phyloP scores from a whole-genome alignment of 2,329 filamentous ascomycete species.

The Tolypocladium ovalisporum region DNA sequence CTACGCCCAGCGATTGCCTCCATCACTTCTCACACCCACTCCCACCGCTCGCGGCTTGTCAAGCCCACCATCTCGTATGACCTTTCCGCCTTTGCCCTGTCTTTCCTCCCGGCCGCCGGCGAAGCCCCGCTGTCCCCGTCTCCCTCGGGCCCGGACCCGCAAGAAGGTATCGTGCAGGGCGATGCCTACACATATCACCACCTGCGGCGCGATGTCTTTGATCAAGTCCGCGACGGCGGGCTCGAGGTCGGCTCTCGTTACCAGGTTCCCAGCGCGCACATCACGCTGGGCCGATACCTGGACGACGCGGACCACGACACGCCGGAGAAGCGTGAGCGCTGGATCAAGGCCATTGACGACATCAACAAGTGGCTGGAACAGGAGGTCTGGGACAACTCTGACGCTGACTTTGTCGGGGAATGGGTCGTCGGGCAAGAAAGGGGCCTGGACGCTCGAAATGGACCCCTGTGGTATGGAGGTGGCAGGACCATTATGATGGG shows the following conservation, averaged over 20 bases:
- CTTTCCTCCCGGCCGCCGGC: conserved; percentile 70
- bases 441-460: conserved; percentile 65
- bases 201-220: conserved; percentile 68
- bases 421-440: conserved; percentile 84
- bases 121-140: conserved; percentile 34
- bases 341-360: conserved; percentile 60
- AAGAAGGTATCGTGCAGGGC: conserved; percentile 28
- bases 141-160: conserved; percentile 25
- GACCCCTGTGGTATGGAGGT: conserved; percentile 78
- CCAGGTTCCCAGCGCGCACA: conserved; percentile 78
- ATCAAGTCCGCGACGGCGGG: conserved; percentile 47
- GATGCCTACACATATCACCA: conserved; percentile 84
- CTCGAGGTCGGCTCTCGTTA: conserved; percentile 70
- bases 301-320: conserved; percentile 52
- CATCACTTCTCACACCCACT: conserved; percentile 55
- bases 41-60: conserved; percentile 62
- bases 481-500: conserved; percentile 58
- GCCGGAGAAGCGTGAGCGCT: conserved; percentile 45
- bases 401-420: conserved; percentile 44
- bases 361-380: conserved; percentile 66
- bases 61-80: conserved; percentile 81
- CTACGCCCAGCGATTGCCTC: conserved; percentile 45
- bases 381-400: conserved; percentile 55
- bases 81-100: conserved; percentile 72
- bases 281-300: conserved; percentile 78